phyloP scores from a whole-genome alignment of 2,329 filamentous ascomycete genomes.

The Pyrenophora tritici-repentis region DNA sequence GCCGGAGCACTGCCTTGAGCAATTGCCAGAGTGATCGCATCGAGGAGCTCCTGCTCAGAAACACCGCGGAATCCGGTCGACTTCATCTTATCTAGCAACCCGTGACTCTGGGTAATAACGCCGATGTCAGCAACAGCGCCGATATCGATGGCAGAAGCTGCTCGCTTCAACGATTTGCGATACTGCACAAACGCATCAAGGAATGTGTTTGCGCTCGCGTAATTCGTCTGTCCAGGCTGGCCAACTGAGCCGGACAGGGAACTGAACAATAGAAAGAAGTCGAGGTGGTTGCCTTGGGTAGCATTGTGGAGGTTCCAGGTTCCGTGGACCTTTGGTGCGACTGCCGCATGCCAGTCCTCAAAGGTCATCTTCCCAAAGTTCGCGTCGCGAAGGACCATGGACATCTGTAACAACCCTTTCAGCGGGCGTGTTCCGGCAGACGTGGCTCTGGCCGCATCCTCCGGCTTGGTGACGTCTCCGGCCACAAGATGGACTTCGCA shows the following conservation, averaged over 20 bases:
- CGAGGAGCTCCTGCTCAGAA: no score
- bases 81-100: no score
- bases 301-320: slow-evolving; percentile 35
- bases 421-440: no score
- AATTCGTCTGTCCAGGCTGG: slow-evolving; percentile 51
- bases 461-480: not conserved
- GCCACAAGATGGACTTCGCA: slow-evolving; percentile 13
- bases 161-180: no score
- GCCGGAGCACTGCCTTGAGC: no score
- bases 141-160: no score
- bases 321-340: slow-evolving; percentile 26
- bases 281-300: no score
- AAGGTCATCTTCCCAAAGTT: slow-evolving; percentile 18
- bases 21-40: no score
- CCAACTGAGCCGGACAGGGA: slow-evolving; percentile 30
- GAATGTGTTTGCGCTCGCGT: slow-evolving; percentile 52
- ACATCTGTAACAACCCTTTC: not conserved
- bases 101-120: no score
- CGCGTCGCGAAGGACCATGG: not conserved
- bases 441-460: no score
- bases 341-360: slow-evolving; percentile 14
- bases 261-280: slow-evolving; percentile 39
- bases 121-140: no score
- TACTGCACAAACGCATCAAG: slow-evolving; percentile 34
- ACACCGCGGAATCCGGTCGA: no score